These are phyloP conservation scores for Globisporangium paroecandrum DNA, from an alignment of 352 stramenopile species.

Conservation along the genomic window DNA sequence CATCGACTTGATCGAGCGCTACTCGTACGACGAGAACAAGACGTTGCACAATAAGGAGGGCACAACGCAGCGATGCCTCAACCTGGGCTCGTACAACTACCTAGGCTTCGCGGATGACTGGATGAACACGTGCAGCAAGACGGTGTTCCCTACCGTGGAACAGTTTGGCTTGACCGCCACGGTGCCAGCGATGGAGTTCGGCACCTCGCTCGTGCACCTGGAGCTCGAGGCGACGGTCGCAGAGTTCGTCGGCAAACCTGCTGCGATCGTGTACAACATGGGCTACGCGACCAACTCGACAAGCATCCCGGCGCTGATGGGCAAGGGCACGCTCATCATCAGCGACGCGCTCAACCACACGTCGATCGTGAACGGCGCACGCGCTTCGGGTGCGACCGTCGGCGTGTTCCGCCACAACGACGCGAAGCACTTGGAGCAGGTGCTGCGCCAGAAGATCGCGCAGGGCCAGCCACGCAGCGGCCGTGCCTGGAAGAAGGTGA, in stretches of 20 bases:
- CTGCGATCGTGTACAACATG: constrained; percentile 95
- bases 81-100: constrained; percentile 97
- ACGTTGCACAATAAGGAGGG: constrained; percentile 24
- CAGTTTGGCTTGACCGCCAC: constrained; percentile 50
- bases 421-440: constrained; percentile 80
- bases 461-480: constrained; percentile 80
- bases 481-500: constrained; percentile 94
- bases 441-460: constrained; percentile 55
- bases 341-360: constrained; percentile 96
- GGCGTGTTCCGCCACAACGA: constrained; percentile 96
- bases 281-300: constrained; percentile 96
- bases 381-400: constrained; percentile 84
- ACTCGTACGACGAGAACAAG: constrained; percentile 33
- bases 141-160: constrained; percentile 73
- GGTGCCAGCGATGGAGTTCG: constrained; percentile 30
- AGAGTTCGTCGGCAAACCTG: constrained; percentile 92
- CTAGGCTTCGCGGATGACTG: constrained; percentile 97
- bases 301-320: constrained; percentile 91
- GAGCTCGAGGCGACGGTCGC: constrained; percentile 88
- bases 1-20: constrained; percentile 88
- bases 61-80: constrained; percentile 63
- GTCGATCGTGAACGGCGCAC: constrained; percentile 94
- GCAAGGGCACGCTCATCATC: constrained; percentile 88
- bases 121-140: constrained; percentile 80
- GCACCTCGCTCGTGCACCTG: constrained; percentile 72